Evolutionary conservation across 768 basidiomycete species (phyloP), one percentile per base, ranked within the genome.

Genomic region (Phaeotremella skinneri): DNA sequence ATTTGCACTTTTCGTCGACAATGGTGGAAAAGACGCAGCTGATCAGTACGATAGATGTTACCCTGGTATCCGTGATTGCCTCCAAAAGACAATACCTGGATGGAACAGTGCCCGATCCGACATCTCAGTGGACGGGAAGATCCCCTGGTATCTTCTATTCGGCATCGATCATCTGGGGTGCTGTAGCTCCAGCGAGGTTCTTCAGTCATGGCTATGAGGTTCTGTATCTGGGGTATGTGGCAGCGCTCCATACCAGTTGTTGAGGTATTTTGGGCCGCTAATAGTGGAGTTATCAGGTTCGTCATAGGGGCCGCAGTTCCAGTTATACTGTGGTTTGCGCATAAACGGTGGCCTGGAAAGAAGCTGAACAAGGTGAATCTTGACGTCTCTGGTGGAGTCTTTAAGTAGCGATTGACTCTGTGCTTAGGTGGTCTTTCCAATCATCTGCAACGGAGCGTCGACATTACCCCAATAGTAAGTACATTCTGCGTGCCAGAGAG

Each of bases 61-160:
- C 73, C 2, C 64, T 78, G 0, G 64, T 69, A 13, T 68, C 67
- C n/a, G 75, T 78, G 4, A 66, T 78, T 27, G 50, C 60, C 9
- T 58, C 67, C 1, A 78, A 78, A 54, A 57, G 69, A 17, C 57
- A 65, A 9, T 78, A 67, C 50, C 66, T 78, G 1, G 71, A 77
- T 51, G 78, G 78, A 9, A 68, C 66, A 2, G 34, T 64, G 0
- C 49, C 63, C n/a, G 76, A 78, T 54, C 77, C 73, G 1, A 77
- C 73, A 25, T 68, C 69, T 16, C 69, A 78, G 63, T 78, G 77
- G 77, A 73, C 73, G 17, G 77, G 77, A 23, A 52, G 77, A 47
- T 64, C 70, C 1, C 76, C 78, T 1, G 51, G 49, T 3, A 72
- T 78, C 32, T 78, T 78, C 64, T 77, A 73, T 56, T 72, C 68